Conservation (phyloP, 495 filamentous ascomycete species). For the Lepidopterella palustris region DNA sequence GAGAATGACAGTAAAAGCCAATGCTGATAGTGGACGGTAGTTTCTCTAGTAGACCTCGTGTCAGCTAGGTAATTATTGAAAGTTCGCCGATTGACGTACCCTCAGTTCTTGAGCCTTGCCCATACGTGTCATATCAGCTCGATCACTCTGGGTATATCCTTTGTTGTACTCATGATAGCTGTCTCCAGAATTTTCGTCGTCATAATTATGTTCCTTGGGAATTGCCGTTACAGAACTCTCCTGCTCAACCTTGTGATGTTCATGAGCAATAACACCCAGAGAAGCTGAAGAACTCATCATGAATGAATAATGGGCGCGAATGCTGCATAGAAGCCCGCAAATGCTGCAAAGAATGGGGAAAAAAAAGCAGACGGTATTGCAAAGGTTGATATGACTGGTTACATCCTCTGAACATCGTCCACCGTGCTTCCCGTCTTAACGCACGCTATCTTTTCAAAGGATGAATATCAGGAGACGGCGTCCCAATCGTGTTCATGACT, state of each 20-base stretch:
- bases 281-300: not conserved
- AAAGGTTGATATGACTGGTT: no score
- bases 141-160: conserved; percentile 18
- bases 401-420: no score
- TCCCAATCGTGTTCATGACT: no score
- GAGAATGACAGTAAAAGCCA: conserved; percentile 26
- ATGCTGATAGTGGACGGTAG: conserved; percentile 9
- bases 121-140: conserved; percentile 37
- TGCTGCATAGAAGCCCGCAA: no score
- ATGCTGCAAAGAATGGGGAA: no score
- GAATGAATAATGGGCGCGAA: not conserved
- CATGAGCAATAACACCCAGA: not conserved
- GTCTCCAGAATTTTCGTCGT: conserved; percentile 14
- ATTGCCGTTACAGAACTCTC: not conserved
- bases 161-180: conserved; percentile 15
- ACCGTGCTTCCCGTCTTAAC: no score
- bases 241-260: not conserved
- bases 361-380: no score
- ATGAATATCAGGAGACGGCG: no score
- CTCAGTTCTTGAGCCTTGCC: conserved; percentile 33
- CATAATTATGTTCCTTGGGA: not conserved
- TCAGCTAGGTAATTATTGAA: not conserved
- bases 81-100: not conserved
- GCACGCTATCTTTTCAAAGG: no score
- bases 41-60: conserved; percentile 8